Conservation (phyloP, 306 rosid genomes). For the Begonia peltatifolia region DNA sequence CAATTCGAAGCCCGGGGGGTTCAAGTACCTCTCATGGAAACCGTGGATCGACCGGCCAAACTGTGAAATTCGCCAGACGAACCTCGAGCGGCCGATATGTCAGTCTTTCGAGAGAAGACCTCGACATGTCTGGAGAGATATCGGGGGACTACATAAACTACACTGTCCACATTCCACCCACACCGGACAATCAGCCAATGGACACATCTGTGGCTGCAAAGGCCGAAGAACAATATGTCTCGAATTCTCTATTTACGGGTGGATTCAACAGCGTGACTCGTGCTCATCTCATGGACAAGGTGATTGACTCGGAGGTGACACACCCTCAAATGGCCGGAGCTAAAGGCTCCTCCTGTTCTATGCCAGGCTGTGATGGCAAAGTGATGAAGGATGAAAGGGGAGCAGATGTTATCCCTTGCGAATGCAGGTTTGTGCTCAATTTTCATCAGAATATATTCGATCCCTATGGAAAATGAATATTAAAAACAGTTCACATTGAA, state of each 20-base stretch:
- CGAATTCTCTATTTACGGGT: slow-evolving; percentile 75
- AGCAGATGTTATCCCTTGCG: slow-evolving; percentile 62
- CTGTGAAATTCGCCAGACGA: slow-evolving; percentile 65
- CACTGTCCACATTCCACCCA: slow-evolving; percentile 83
- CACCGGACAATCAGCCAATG: slow-evolving; percentile 82
- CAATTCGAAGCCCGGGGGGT: slow-evolving; percentile 30
- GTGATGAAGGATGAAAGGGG: slow-evolving; percentile 94
- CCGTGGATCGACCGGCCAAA: slow-evolving; percentile 27
- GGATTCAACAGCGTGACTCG: slow-evolving; percentile 89
- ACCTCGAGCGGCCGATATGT: slow-evolving; percentile 85
- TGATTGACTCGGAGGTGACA: slow-evolving; percentile 66
- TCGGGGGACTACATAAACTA: slow-evolving; percentile 73
- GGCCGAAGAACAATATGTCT: slow-evolving; percentile 86
- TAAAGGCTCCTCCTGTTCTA: slow-evolving; percentile 65
- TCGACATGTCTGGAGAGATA: slow-evolving; percentile 58
- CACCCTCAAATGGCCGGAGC: slow-evolving; percentile 98
- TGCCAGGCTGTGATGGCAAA: slow-evolving; percentile 70
- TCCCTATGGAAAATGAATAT: no score
- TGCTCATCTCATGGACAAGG: slow-evolving; percentile 91
- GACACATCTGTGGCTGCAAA: slow-evolving; percentile 56
- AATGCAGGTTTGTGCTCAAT: slow-evolving; percentile 49
- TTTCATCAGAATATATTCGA: not conserved
- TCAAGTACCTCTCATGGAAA: slow-evolving; percentile 26
- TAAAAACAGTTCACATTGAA: no score
- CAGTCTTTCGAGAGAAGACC: slow-evolving; percentile 67